Conservation (phyloP, 352 stramenopile genomes). For the Thraustochytrium striatum region DNA sequence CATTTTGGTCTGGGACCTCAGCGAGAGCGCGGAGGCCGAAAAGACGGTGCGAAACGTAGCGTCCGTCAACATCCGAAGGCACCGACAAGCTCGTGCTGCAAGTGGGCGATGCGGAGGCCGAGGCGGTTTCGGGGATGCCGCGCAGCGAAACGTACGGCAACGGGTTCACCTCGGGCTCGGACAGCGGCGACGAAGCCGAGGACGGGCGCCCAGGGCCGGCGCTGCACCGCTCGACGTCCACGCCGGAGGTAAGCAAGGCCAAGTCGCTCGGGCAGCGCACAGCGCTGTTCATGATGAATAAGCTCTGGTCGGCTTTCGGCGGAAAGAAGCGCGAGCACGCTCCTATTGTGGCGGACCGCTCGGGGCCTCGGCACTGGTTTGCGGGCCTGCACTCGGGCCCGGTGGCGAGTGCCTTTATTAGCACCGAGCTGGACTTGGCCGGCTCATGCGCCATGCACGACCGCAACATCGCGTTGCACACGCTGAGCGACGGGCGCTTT, state of each 20-base stretch:
- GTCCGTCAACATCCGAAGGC: no score
- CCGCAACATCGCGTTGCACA: neutral
- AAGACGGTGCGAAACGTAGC: neutral
- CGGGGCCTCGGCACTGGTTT: conserved; percentile 4
- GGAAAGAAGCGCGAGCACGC: conserved; percentile 20
- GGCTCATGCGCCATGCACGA: neutral
- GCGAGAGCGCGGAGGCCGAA: neutral
- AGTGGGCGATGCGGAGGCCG: no score
- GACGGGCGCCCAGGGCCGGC: no score
- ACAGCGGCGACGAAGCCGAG: no score
- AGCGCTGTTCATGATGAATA: no score
- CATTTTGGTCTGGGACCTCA: conserved; percentile 11
- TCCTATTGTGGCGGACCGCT: neutral
- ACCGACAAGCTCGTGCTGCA: no score
- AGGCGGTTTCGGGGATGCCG: no score
- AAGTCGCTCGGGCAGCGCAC: no score
- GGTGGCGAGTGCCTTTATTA: neutral
- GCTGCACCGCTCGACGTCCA: no score
- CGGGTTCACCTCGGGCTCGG: no score
- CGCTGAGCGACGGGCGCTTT: conserved; percentile 32
- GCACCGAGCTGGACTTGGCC: conserved; percentile 9
- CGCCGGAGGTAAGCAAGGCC: no score
- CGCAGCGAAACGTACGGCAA: no score
- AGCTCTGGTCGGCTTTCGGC: neutral
- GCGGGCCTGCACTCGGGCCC: neutral